phyloP scores from a whole-genome alignment of 257 asterid genomes.

The Solanum sitiens region DNA sequence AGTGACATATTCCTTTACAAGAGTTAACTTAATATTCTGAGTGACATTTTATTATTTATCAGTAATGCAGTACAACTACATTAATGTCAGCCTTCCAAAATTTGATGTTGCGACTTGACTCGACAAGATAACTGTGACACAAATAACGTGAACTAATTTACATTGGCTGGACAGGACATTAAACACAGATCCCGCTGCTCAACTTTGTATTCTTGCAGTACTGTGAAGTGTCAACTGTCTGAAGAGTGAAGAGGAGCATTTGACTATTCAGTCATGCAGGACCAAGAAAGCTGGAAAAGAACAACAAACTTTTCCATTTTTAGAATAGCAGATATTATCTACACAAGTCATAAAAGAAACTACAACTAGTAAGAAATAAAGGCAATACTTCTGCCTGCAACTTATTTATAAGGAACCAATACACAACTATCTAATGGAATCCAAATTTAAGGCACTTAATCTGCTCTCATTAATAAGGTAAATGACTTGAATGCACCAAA shows the following conservation, averaged over 20 bases:
- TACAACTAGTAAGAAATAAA: neutral
- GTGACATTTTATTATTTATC: neutral
- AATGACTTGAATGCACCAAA: neutral
- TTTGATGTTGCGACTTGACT: neutral
- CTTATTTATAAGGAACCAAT: neutral
- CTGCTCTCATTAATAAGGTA: neutral
- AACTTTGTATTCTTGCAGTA: neutral
- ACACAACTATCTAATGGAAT: neutral
- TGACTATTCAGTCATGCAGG: neutral
- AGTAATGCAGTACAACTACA: neutral
- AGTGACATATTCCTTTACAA: neutral
- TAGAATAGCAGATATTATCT: neutral
- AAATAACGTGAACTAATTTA: neutral
- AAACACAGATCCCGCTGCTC: neutral
- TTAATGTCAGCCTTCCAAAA: neutral
- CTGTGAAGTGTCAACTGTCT: neutral
- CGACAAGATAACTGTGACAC: neutral
- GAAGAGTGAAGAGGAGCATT: neutral
- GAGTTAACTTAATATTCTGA: neutral
- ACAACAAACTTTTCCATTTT: neutral
- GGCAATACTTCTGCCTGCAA: neutral
- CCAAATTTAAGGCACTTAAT: neutral
- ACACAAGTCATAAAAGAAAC: neutral
- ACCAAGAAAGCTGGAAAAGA: neutral
- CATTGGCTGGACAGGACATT: neutral